Evolutionary conservation across 192 early-diverging fungal genomes (phyloP).

Genomic region (Oehlia diaphana): DNA sequence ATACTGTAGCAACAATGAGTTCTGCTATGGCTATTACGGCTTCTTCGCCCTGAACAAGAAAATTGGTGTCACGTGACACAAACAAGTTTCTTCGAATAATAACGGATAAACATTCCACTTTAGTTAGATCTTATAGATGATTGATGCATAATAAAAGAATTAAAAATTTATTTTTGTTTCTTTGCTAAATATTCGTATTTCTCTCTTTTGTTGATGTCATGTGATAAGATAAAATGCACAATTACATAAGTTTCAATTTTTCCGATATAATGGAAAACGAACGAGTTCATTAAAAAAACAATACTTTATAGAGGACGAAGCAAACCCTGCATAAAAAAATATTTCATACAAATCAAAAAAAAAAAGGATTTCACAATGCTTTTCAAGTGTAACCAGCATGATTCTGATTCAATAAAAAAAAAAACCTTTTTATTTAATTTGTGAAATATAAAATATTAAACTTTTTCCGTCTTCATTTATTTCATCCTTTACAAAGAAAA

Average conservation of each 20-base stretch:
- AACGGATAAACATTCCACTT: background rate
- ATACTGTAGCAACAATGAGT: background rate
- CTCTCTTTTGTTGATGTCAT: background rate
- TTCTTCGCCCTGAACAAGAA: background rate
- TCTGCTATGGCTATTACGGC: background rate
- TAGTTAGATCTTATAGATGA: too few species aligned
- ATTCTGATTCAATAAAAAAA: background rate
- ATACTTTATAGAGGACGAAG: background rate
- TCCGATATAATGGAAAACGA: background rate
- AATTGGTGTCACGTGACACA: background rate
- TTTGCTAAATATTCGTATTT: background rate
- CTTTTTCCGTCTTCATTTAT: background rate
- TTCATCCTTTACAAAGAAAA: background rate
- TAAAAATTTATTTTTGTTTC: background rate
- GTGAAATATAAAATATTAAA: background rate
- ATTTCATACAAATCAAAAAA: background rate
- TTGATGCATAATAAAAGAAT: background rate
- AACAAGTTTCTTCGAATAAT: background rate
- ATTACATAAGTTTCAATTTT: too few species aligned
- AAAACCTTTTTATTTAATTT: background rate
- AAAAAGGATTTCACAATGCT: too few species aligned
- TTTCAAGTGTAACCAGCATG: background rate
- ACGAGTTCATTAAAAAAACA: background rate
- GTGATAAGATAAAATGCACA: background rate
- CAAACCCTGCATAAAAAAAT: background rate